Evolutionary conservation across 192 early-diverging fungal species (phyloP), one percentile per base, ranked within the genome.

Genomic region (Pilobolus umbonatus): DNA sequence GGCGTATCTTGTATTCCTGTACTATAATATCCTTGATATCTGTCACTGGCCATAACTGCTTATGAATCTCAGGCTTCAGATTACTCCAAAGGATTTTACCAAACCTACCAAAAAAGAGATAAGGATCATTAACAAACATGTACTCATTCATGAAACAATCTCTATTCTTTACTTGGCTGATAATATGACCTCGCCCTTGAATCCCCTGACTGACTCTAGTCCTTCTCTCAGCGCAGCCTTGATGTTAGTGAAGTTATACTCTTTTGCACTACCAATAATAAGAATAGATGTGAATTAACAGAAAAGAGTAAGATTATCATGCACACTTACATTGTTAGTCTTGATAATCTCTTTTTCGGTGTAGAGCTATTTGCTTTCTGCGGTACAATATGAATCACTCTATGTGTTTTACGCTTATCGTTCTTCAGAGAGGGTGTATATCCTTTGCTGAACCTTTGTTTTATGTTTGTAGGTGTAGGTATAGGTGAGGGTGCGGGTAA

Each of bases 161-260:
- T n/a, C n/a, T n/a, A n/a, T n/a, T n/a, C n/a, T n/a, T 15, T 55
- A 73, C 71, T 54, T 69, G 30, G 62, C 71, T 40, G 22, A 61
- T 28, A 73, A 50, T 14, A 52, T 55, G 9, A 73, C 17, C 11
- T 73, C 71, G 5, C 67, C 71, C 57, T 56, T 73, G 39, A 31
- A 49, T 36, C 42, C 30, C 22, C 61, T 49, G 14, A 48, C 50
- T 42, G 59, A 31, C 2, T 69, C 61, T 3, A 73, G 26, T 26
- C 71, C 35, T 11, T 36, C 21, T 25, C 21, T 34, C 34, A 54
- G 25, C 1, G 34, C 28, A 4, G 2, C 25, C 21, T 38, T 54
- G 6, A 54, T 54, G n/a, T 29, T 36, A 8, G 11, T 8, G 25
- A 32, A 56, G 6, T 56, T 56, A 2, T 19, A 29, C 11, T 19